Evolutionary conservation across 2,329 filamentous ascomycete species (phyloP), one percentile per base, ranked within the genome.

Genomic region (Bretziella fagacearum): DNA sequence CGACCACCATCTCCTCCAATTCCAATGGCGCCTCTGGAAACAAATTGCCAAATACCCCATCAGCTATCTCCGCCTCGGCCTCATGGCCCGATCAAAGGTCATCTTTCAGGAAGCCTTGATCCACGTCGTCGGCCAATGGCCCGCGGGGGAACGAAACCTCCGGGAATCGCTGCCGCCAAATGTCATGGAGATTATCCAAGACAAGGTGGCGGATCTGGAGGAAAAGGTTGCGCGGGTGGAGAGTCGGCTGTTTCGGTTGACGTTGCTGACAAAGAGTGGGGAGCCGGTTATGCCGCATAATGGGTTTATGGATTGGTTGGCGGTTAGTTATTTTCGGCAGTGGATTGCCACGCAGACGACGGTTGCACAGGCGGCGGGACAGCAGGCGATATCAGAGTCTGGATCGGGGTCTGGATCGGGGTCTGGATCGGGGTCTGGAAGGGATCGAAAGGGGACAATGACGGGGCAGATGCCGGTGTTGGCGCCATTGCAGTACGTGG

Each of bases 21-120:
- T 95, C 60, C 85, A 91, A 56, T 83, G 81, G 18, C 75, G 85
- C 1, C 71, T 96, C 2, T 95, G 87, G 81, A 93, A 91, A 62
- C 89, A 95, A 62, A 93, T 95, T 53, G 86, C 87, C 45, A 95
- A 94, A 63, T 95, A 95, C 58, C 87, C 89, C 10, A 84, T 91
- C 41, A 86, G 79, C 51, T 96, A 95, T 58, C 73, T 95, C 41
- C 87, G 87, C 49, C 73, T 96, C 1, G 87, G 86, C 30, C 94
- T 86, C 56, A 71, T 94, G 35, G 81, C 86, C 6, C 77, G 84
- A 37, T 87, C 80, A 56, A 81, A 82, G 54, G 79, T 87, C 54
- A 86, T 87, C 44, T 87, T 86, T 56, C 77, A 82, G 53, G 82
- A 96, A 65, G 85, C 87, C 0, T 69, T 96, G 42, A 84, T 94